Evolutionary conservation across 2,329 filamentous ascomycete species (phyloP), one percentile per base, ranked within the genome.

Genomic region (Phaeosphaeria sp.): DNA sequence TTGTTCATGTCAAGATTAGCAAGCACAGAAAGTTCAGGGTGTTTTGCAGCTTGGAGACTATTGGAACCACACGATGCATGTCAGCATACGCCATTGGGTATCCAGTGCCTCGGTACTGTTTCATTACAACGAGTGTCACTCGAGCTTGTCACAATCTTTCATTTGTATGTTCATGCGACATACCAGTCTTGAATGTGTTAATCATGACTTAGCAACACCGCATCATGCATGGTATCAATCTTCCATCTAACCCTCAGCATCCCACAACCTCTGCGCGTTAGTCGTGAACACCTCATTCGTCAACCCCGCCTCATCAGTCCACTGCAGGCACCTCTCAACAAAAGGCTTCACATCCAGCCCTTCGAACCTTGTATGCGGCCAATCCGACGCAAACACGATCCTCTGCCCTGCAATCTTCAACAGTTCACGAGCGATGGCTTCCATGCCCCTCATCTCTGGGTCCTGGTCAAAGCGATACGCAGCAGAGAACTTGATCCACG

Each of bases 321-420:
- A 84, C 15, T 82, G 76, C 54, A 88, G 68, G 49, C 85, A 83
- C 52, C 73, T 78, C 56, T 85, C 79, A 25, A 86, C 79, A 68
- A 84, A 88, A 0, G 82, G 82, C 47, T 71, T 77, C 21, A 87
- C 84, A 65, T 89, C 82, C 1, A 87, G 63, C 1, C 82, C 82
- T 21, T 87, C 83, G 58, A 84, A 88, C 13, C 86, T 78, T 2
- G 87, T 89, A 70, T 89, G 86, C 20, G 87, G 87, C 87, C 86
- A 89, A 65, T 89, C 86, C 0, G 84, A 86, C 1, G 85, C 85
- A 70, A 86, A 89, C 0, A 88, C 80, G 10, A 86, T 76, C 17
- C 80, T 76, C 18, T 79, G 72, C 1, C 77, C 78, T 23, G 51
- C 55, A 21, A 44, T 47, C 46, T 55, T 54, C 20, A 65, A 49